Conservation (phyloP, 1,284 basidiomycete genomes). For the Ustilago loliicola region DNA sequence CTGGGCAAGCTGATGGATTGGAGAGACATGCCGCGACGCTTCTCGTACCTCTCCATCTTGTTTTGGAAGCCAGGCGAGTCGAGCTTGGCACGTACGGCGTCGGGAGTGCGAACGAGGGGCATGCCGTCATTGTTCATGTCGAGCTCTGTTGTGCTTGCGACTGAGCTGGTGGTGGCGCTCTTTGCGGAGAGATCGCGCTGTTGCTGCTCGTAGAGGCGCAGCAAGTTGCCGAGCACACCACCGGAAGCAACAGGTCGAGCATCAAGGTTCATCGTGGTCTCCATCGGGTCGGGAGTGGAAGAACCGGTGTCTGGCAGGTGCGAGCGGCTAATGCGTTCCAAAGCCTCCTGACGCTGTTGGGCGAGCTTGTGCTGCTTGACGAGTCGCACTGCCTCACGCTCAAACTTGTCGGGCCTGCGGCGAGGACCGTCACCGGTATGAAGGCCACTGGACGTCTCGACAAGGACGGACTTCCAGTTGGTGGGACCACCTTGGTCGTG, state of each 20-base stretch:
- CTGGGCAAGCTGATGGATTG: slow-evolving; percentile 39
- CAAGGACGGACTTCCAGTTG: slow-evolving; percentile 67
- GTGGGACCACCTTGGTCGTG: slow-evolving; percentile 63
- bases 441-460: slow-evolving; percentile 65
- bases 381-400: slow-evolving; percentile 64
- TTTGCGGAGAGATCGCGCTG: slow-evolving; percentile 47
- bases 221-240: slow-evolving; percentile 67
- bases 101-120: slow-evolving; percentile 23
- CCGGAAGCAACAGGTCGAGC: slow-evolving; percentile 59
- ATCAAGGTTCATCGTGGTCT: slow-evolving; percentile 63
- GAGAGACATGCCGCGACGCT: slow-evolving; percentile 42
- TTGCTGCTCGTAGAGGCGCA: slow-evolving; percentile 68
- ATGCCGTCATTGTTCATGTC: slow-evolving; percentile 19
- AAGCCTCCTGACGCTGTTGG: slow-evolving; percentile 45
- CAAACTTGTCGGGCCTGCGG: slow-evolving; percentile 59
- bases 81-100: slow-evolving; percentile 23
- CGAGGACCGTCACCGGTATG: slow-evolving; percentile 58
- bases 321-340: slow-evolving; percentile 53
- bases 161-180: slow-evolving; percentile 44
- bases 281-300: slow-evolving; percentile 63
- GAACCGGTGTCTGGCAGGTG: slow-evolving; percentile 62
- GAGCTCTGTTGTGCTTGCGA: slow-evolving; percentile 45
- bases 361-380: slow-evolving; percentile 62
- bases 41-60: slow-evolving; percentile 33
- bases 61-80: slow-evolving; percentile 33